Base-by-base conservation (phyloP, 164 flowering plant species). In the Malania oleifera region DNA sequence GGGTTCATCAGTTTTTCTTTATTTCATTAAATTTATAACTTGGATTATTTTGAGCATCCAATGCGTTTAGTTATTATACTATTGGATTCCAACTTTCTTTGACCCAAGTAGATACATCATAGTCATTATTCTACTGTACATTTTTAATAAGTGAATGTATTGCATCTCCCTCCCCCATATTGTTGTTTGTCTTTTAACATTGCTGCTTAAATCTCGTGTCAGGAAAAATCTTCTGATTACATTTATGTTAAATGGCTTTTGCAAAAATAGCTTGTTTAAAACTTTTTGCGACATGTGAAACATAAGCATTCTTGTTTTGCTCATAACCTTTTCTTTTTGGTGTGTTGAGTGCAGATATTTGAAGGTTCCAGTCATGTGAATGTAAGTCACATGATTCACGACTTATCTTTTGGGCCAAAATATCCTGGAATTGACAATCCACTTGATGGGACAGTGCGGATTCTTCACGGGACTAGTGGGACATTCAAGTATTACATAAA, bases 391-490 rank as follows among this genome's bases (percentile, higher is more conserved):
- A 59, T 81, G 5, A 89, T 95, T 71, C 99, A 95, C 67, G 91
- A 95, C 71, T 65, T 95, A 70, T 86, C 99, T 34, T 95, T 95
- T 76, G 99, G 99, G 64, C 96, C 98, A 15, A 84, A 87, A 68
- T 95, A 91, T 74, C 99, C 99, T 17, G 99, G 99, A 65, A 64
- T 89, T 64, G 96, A 91, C 70, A 95, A 95, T 62, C 99, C 99
- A 54, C 96, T 95, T 49, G 99, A 95, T 91, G 97, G 68, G 45
- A 95, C 96, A 10, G 28, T 1, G 7, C 71, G 99, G 52, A 83
- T 84, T 56, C 70, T 95, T 69, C 87, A 57, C 53, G 95, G 66
- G n/a, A 47, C 95, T 26, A 91, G 98, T 79, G 99, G 99, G 53
- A 89, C 85, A 60, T 95, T 95, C 73, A 95, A 91, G 70, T 95